Base-by-base conservation (phyloP, 441 rosid genomes). In the Hura crepitans region DNA sequence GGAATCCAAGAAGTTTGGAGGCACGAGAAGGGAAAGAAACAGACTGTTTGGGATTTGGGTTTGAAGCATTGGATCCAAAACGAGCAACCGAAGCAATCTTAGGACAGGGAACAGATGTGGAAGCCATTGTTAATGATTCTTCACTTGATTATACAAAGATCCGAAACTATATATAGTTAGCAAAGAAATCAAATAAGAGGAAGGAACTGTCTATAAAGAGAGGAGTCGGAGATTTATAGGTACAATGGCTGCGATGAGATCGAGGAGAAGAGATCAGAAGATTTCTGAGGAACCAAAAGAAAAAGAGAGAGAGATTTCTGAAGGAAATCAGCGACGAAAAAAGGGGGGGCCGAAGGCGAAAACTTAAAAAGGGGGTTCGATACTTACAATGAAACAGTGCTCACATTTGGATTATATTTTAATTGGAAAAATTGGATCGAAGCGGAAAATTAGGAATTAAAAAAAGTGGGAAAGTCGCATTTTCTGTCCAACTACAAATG, bases 21-120 rank as follows among this genome's bases (percentile, higher is more conserved):
- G 66, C 45, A 30, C 56, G 57, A 37, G 68, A 45, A 33, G 71
- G 74, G 58, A 81, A 75, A 0, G 74, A 76, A 71, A 80, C 22
- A 49, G 60, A 68, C 20, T 64, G 75, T 45, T 42, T 64, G 53
- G 77, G 85, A 42, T 62, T 77, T 9, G 80, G 39, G 71, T 50
- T 62, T 23, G 66, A 75, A 51, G 69, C 75, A 43, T 70, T 14
- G 75, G 89, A 82, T 75, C 88, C 83, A 49, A 77, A 12, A 31
- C 72, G 72, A 79, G 77, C 77, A 42, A 68, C 58, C n/a, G 76
- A 66, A 68, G 82, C 78, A 66, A 89, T 81, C 73, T 90, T 88
- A 47, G 93, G 86, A 73, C 82, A 85, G 45, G 96, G 87, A 65
- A 83, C 83, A 0, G 89, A 79, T 62, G 78, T 72, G 28, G 93